These are phyloP conservation scores for Barbatosphaeria neglecta DNA, from an alignment of 495 filamentous ascomycete genomes.

Conservation along the genomic window DNA sequence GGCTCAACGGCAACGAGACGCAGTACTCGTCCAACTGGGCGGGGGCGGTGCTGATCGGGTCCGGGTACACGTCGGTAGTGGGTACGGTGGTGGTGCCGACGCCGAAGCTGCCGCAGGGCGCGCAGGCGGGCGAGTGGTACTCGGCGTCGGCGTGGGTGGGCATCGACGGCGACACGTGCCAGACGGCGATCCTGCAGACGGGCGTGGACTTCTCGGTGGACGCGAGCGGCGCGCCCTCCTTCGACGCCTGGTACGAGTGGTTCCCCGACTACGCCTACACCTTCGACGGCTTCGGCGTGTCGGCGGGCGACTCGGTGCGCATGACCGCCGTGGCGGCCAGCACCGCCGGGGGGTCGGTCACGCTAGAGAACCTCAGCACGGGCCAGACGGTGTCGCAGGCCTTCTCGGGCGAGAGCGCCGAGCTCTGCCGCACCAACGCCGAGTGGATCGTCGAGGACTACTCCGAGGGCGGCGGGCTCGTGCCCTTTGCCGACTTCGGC, in stretches of 20 bases:
- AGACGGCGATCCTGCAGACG: constrained; percentile 48
- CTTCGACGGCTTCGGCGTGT: constrained; percentile 33
- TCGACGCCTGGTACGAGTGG: constrained; percentile 56
- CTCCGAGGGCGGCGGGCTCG: constrained; percentile 30
- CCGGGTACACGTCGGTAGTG: constrained; percentile 29
- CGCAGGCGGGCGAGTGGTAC: constrained; percentile 17
- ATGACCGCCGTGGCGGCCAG: constrained; percentile 39
- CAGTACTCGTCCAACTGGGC: constrained; percentile 41
- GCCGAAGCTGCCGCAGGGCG: not conserved
- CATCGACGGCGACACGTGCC: constrained; percentile 52
- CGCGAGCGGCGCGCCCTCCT: constrained; percentile 15
- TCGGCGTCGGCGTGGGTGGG: constrained; percentile 52
- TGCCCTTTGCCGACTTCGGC: constrained; percentile 39
- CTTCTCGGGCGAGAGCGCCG: constrained; percentile 15
- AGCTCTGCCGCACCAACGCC: constrained; percentile 35
- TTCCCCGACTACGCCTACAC: constrained; percentile 35
- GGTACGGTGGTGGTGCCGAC: constrained; percentile 32
- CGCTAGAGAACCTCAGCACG: constrained; percentile 41
- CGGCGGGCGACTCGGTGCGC: constrained; percentile 42
- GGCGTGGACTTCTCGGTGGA: constrained; percentile 44
- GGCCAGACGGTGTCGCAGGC: constrained; percentile 40
- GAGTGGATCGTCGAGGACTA: constrained; percentile 60
- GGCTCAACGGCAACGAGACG: not conserved
- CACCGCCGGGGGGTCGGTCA: constrained; percentile 35
- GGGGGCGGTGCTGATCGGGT: constrained; percentile 31